These are phyloP conservation scores for Colletotrichum aenigma DNA, from an alignment of 2,329 filamentous ascomycete species.

Conservation along the genomic window DNA sequence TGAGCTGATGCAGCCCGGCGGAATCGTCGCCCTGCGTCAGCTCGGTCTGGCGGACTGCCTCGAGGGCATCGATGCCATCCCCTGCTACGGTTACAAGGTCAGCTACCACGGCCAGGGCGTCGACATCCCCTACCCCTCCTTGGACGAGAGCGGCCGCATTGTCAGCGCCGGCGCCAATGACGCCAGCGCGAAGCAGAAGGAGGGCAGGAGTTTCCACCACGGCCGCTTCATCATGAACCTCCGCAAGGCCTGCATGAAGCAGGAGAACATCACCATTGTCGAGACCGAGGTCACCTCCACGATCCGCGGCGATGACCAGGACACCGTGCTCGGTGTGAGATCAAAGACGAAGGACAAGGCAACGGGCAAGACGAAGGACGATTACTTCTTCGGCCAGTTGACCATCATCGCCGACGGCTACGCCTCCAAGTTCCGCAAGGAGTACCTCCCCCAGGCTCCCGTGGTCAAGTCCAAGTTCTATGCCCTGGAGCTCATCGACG, in stretches of 20 bases:
- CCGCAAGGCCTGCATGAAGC: constrained; percentile 72
- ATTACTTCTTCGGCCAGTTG: constrained; percentile 86
- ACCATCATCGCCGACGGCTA: constrained; percentile 95
- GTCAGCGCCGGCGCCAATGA: constrained; percentile 4
- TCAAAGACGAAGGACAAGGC: constrained; percentile 66
- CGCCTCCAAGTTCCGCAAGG: constrained; percentile 86
- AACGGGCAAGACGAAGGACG: constrained; percentile 60
- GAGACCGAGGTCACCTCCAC: constrained; percentile 85
- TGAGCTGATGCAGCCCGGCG: constrained; percentile 92
- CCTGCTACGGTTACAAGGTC: constrained; percentile 86
- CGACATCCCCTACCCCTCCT: constrained; percentile 77
- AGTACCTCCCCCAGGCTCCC: constrained; percentile 70
- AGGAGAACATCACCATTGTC: constrained; percentile 86
- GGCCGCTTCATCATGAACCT: constrained; percentile 89
- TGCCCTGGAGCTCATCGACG: constrained; percentile 90
- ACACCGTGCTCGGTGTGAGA: constrained; percentile 83
- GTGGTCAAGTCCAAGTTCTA: constrained; percentile 87
- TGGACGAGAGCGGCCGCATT: constrained; percentile 48
- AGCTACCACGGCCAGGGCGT: constrained; percentile 79
- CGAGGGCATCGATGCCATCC: constrained; percentile 85
- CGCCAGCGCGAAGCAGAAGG: constrained; percentile 39
- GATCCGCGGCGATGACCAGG: constrained; percentile 70
- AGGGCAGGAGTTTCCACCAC: constrained; percentile 90
- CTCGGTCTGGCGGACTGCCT: constrained; percentile 83
- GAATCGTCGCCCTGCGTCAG: constrained; percentile 78